These are phyloP conservation scores for Vaccinium corymbosum DNA, from an alignment of 148 eudicot genomes.

Conservation along the genomic window DNA sequence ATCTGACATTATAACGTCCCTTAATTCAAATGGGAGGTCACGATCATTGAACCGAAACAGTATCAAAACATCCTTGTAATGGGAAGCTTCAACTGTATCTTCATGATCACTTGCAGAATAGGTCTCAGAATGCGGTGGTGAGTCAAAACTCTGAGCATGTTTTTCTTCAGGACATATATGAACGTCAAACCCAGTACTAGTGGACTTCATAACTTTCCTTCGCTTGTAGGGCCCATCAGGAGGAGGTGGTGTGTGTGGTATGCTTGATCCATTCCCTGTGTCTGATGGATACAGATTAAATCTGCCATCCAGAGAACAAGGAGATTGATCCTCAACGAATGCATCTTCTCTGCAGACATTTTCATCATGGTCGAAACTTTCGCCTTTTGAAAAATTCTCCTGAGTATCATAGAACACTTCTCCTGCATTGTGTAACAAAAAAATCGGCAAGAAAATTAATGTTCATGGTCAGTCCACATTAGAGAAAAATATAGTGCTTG, in stretches of 20 bases:
- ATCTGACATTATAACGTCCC: constrained; percentile 66
- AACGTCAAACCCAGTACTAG: constrained; percentile 30
- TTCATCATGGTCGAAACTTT: constrained; percentile 32
- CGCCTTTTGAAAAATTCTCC: constrained; percentile 44
- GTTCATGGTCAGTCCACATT: not conserved
- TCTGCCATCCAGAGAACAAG: constrained; percentile 28
- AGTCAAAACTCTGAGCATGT: constrained; percentile 31
- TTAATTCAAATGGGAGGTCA: constrained; percentile 77
- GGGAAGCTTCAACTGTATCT: constrained; percentile 52
- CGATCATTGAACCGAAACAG: constrained; percentile 73
- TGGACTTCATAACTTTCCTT: constrained; percentile 59
- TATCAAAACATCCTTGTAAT: constrained; percentile 71
- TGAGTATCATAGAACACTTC: constrained; percentile 71
- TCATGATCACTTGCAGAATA: constrained; percentile 45
- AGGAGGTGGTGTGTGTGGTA: constrained; percentile 66
- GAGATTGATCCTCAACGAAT: constrained; percentile 36
- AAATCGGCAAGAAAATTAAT: not conserved
- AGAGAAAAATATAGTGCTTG: not conserved
- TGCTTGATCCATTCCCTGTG: constrained; percentile 19
- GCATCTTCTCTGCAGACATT: constrained; percentile 24
- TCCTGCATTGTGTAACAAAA: constrained; percentile 42
- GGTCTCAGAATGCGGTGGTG: constrained; percentile 34
- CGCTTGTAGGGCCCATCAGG: constrained; percentile 69
- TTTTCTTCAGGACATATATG: constrained; percentile 43
- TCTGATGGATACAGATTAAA: constrained; percentile 33